Base-by-base conservation (phyloP, 2,329 filamentous ascomycete species). In the Endothia cerciana region DNA sequence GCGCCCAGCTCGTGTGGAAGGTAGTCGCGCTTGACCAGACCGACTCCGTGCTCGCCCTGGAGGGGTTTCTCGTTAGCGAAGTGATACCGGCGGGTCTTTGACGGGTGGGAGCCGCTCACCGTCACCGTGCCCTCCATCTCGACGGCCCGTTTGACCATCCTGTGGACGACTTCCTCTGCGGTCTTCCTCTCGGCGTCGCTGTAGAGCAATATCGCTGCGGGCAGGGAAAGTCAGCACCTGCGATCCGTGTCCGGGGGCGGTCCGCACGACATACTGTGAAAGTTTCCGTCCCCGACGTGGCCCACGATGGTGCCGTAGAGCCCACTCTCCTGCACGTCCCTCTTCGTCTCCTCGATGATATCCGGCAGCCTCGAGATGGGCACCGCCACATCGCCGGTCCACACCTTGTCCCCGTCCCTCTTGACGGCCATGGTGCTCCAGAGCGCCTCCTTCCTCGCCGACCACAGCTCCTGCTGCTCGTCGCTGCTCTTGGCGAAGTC, bases 121-220 rank as follows among this genome's bases (percentile, higher is more conserved):
- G 92, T 94, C 1, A 93, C 91, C 0, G 92, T 95, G 10, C 92
- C 92, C 77, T 95, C 92, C 80, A 93, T 85, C 79, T 93, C 91
- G 59, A 96, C 88, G 0, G 92, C 92, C 68, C 91, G 84, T 83
- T 94, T 93, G 64, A 94, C 91, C 92, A 95, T 95, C 65, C 88
- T 84, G 74, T 94, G 91, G 33, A 95, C 90, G 33, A 94, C 80
- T 49, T 84, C 83, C 73, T 93, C 90, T 2, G 90, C 90, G 63
- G 85, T 83, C 65, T 82, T 78, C 70, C 89, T 85, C 76, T 94
- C 88, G 28, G 82, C 79, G n/a, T 91, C 86, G 65, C 87, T 90
- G 73, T 86, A 87, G 8, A 87, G 73, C 22, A 88, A 73, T 61
- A 88, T 87, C 7, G 85, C 81, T 59, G 22, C 22, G 22, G 33